These are phyloP conservation scores for Cronartium quercuum DNA, from an alignment of 1,284 basidiomycete species.

Conservation along the genomic window DNA sequence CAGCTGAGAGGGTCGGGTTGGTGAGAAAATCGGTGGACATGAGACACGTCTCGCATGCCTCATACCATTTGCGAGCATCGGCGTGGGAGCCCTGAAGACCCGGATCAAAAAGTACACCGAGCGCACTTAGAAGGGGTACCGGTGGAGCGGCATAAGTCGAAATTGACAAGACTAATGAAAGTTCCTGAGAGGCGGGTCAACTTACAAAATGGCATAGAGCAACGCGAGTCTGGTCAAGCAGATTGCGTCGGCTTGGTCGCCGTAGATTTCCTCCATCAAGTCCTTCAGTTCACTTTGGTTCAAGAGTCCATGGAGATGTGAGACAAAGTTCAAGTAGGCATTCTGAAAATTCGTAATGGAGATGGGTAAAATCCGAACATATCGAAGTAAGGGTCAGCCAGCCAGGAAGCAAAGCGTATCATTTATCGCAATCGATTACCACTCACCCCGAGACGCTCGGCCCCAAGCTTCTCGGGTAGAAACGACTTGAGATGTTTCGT, in stretches of 20 bases:
- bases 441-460: constrained; percentile 31
- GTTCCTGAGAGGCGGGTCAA: neutral
- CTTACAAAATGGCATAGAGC: constrained; percentile 27
- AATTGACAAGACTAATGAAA: neutral
- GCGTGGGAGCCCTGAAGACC: constrained; percentile 15
- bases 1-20: constrained; percentile 18
- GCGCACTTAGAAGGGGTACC: neutral
- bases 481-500: constrained; percentile 13
- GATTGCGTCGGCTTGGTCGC: constrained; percentile 19
- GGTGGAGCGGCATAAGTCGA: neutral
- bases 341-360: neutral
- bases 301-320: constrained; percentile 20
- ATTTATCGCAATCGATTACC: neutral
- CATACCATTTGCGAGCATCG: constrained; percentile 32
- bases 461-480: constrained; percentile 17
- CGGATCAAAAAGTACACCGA: constrained; percentile 31
- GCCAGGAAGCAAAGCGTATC: neutral
- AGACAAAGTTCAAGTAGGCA: constrained; percentile 18
- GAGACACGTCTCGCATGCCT: constrained; percentile 25
- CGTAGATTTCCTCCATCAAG: constrained; percentile 28
- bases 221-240: constrained; percentile 25
- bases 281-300: constrained; percentile 10
- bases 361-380: no score
- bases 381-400: neutral
- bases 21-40: constrained; percentile 28